These are phyloP conservation scores for Acanthamoeba rhysodes DNA, from an alignment of 208 protist species.

Conservation along the genomic window DNA sequence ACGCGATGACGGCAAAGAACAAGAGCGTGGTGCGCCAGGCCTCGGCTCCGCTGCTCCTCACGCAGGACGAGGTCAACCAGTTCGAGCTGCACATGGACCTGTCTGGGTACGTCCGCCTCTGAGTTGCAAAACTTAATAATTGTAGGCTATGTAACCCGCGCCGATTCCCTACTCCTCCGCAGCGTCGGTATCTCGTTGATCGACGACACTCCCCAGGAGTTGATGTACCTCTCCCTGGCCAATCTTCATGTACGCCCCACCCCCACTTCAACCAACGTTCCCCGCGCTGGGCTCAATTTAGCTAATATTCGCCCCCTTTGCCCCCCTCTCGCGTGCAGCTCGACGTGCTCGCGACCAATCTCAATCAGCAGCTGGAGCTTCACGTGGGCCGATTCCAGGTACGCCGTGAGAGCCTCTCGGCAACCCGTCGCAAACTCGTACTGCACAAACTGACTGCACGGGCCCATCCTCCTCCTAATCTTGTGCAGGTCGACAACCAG, in stretches of 20 bases:
- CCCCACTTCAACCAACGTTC: neutral
- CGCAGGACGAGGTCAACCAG: slow-evolving; percentile 38
- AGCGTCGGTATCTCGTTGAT: slow-evolving; percentile 57
- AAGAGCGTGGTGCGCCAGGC: neutral
- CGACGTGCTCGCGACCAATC: slow-evolving; percentile 36
- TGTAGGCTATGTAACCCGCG: neutral
- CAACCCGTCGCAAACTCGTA: no score
- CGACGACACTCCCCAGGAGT: slow-evolving; percentile 69
- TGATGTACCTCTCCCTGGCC: slow-evolving; percentile 42
- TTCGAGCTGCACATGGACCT: slow-evolving; percentile 68
- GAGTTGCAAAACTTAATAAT: neutral
- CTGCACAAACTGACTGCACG: no score
- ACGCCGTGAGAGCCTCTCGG: neutral
- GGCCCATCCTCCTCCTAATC: no score
- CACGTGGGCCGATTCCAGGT: slow-evolving; percentile 33
- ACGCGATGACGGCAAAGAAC: neutral
- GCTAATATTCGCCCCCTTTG: neutral
- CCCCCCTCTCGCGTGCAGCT: neutral
- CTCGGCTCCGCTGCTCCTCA: neutral
- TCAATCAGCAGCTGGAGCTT: slow-evolving; percentile 64
- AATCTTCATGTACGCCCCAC: slow-evolving; percentile 11
- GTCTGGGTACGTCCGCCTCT: neutral
- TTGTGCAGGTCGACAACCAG: slow-evolving; percentile 57
- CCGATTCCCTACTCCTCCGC: neutral
- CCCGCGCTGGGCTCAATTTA: neutral